A percentile compares a stretch with the other conserved stretches of the same genome.
phyloP scores from a whole-genome alignment of 2,329 filamentous ascomycete genomes.

The Colletotrichum scovillei region DNA sequence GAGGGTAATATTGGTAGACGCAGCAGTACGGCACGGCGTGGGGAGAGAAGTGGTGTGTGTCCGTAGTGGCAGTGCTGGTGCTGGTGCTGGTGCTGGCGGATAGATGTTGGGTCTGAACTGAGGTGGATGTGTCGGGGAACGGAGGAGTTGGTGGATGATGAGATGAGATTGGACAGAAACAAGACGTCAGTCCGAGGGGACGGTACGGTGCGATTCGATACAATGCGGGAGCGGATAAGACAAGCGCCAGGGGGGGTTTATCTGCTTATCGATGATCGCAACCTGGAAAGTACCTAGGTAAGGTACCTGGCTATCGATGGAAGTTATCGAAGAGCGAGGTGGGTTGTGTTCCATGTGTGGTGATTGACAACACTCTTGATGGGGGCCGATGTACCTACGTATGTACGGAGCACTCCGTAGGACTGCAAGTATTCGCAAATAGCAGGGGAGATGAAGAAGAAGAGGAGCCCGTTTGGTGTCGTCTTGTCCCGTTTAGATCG shows the following conservation, averaged over 20 bases:
- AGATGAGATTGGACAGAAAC: conserved; percentile 26
- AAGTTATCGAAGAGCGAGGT: not conserved
- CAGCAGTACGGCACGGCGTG: conserved; percentile 52
- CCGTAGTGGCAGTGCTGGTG: conserved; percentile 26
- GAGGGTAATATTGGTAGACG: not conserved
- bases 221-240: not conserved
- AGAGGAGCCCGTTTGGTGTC: not conserved
- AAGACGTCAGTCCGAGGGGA: conserved; percentile 2
- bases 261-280: conserved; percentile 4
- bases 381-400: not conserved
- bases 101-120: conserved; percentile 6
- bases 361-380: conserved; percentile 28
- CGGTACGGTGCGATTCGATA: not conserved
- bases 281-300: not conserved
- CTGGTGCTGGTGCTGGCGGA: conserved; percentile 18
- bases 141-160: not conserved
- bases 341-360: not conserved
- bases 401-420: too few relatives aligned
- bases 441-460: not conserved
- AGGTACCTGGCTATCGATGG: too few relatives aligned
- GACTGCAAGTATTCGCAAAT: too few relatives aligned
- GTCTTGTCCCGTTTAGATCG: not conserved
- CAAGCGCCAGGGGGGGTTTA: not conserved
- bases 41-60: conserved; percentile 17
- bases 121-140: not conserved